phyloP scores from a whole-genome alignment of 805 yeast species.

The Candida silvicultrix region DNA sequence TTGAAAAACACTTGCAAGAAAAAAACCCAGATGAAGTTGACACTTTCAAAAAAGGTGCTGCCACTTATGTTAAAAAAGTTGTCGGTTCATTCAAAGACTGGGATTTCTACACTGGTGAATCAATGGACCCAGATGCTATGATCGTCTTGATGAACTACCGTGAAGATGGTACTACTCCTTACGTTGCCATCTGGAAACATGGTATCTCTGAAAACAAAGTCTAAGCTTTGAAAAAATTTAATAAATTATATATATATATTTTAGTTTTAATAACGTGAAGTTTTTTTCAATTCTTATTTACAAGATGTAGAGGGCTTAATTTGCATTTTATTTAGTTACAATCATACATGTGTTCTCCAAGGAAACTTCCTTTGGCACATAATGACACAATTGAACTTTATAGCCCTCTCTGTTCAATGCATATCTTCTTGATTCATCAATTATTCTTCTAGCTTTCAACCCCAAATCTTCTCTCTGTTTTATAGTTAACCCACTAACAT shows the following conservation, averaged over 20 bases:
- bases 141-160: slow-evolving; percentile 97
- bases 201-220: slow-evolving; percentile 88
- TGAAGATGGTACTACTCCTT: slow-evolving; percentile 99
- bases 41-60: slow-evolving; percentile 95
- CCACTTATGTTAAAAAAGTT: slow-evolving; percentile 92
- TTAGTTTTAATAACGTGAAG: not conserved
- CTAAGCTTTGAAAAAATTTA: slow-evolving; percentile 36
- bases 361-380: slow-evolving; percentile 52
- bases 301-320: not conserved
- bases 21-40: slow-evolving; percentile 80
- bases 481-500: slow-evolving; percentile 38
- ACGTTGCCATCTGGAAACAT: slow-evolving; percentile 97
- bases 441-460: slow-evolving; percentile 56
- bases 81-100: slow-evolving; percentile 95
- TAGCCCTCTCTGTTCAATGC: slow-evolving; percentile 38
- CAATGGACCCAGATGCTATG: slow-evolving; percentile 99
- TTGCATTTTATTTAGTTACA: slow-evolving; percentile 11
- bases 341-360: slow-evolving; percentile 63
- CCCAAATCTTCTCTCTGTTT: slow-evolving; percentile 58
- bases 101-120: slow-evolving; percentile 99
- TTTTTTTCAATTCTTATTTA: slow-evolving; percentile 1
- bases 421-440: slow-evolving; percentile 64
- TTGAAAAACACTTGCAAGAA: slow-evolving; percentile 90
- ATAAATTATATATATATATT: too few species aligned
- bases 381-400: slow-evolving; percentile 46